Evolutionary conservation across 2,329 filamentous ascomycete genomes (phyloP), one percentile per base, ranked within the genome.

Genomic region (Zopfia rhizophila): DNA sequence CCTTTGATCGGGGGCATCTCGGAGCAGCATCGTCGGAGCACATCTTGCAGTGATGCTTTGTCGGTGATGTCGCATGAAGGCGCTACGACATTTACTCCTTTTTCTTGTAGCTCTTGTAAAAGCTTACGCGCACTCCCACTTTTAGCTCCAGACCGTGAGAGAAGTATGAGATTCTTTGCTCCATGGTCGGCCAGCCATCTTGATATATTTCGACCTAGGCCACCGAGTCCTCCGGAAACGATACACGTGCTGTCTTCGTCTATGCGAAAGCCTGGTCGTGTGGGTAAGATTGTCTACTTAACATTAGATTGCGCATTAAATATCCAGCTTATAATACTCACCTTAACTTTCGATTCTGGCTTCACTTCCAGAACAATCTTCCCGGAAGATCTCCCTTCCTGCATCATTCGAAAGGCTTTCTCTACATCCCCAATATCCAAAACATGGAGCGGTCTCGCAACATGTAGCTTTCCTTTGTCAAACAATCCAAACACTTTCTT

Each of bases 1-100:
- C 55, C 55, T 14, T 41, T 41, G 18, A 58, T 50, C 4, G 50
- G 45, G 6, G 50, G 53, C 27, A 56, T 45, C 2, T 3, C 8
- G 8, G 17, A 38, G 14, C 23, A 38, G 33, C 27, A 47, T 6
- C 46, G 23, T 8, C 37, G 5, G 3, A 63, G 35, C 5, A 35
- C 38, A 11, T 25, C 5, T 12, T 40, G 18, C 1, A 63, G 37
- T 3, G 49, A 29, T 7, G 17, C 22, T 3, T 28, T 13, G 16
- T 55, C 30, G 8, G 51, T 30, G n/a, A 46, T 19, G 21, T 46
- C 36, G 17, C 43, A 46, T 14, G 17, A 8, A 6, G 37, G 37
- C 8, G 43, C 36, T 4, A 6, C 23, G 13, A 46, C 36, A 12
- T 11, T 5, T 3, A 40, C 43, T 2, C 43, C 43, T 23, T 29